A percentile compares a stretch with the other conserved stretches of the same genome.
Evolutionary conservation across 2,329 filamentous ascomycete genomes (phyloP).

Genomic region (Monilinia fructicola): DNA sequence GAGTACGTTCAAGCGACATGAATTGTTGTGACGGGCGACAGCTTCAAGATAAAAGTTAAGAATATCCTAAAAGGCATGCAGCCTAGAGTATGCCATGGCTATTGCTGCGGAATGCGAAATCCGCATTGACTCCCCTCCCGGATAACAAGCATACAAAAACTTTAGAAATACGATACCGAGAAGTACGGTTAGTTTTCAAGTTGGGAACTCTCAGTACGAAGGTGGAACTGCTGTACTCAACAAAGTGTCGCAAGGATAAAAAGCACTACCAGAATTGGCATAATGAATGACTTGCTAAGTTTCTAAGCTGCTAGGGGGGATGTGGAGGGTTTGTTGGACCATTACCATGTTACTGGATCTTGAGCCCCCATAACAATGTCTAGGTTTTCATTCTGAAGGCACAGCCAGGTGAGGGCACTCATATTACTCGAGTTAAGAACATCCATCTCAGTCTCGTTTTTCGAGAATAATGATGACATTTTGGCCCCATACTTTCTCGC

Average conservation of each 20-base stretch:
- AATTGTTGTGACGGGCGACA: background rate
- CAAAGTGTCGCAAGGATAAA: slow-evolving; percentile 4
- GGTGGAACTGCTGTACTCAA: background rate
- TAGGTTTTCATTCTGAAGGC: background rate
- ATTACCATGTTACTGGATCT: slow-evolving; percentile 16
- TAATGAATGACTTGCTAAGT: slow-evolving; percentile 6
- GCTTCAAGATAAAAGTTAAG: background rate
- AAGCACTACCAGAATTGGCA: background rate
- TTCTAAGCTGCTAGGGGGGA: background rate
- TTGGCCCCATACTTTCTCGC: background rate
- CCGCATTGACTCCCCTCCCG: background rate
- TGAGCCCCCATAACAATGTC: background rate
- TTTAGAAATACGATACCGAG: background rate
- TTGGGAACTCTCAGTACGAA: background rate
- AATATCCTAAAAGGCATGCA: background rate
- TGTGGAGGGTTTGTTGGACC: slow-evolving; percentile 6
- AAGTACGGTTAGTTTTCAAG: background rate
- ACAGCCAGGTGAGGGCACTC: background rate
- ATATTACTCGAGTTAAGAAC: background rate
- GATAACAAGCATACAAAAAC: background rate
- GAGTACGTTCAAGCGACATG: background rate
- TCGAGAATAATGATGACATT: background rate
- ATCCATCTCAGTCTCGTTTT: background rate
- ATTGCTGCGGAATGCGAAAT: slow-evolving; percentile 5
- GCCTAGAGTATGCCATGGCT: background rate